Evolutionary conservation across 192 early-diverging fungal species (phyloP), one percentile per base, ranked within the genome.

Genomic region (Mortierella claussenii): DNA sequence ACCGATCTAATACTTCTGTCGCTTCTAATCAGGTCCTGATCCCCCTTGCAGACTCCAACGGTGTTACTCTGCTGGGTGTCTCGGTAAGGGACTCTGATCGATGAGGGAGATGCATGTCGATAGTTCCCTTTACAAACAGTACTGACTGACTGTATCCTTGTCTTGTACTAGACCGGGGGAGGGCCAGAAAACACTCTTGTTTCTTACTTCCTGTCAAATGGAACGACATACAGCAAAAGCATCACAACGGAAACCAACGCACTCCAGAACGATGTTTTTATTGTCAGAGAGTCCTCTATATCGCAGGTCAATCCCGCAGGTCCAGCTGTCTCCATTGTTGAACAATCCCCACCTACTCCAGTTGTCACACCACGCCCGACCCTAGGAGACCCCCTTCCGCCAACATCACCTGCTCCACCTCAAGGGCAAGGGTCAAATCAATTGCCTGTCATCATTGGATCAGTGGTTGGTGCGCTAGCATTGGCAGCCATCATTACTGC

Each of bases 401-500:
- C 45, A 27, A 1, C 32, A 7, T 13, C 34, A 23, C 34, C 31
- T 1, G 12, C 47, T 27, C 3, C 21, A 1, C 45, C 54, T 18
- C 18, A 4, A 1, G 43, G 17, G 3, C 1, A 12, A 17, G 20
- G 9, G 9, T 8, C 53, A 47, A 15, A 34, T 13, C 7, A 54
- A 5, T 7, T 45, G 32, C 26, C 48, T 3, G 15, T 60, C 43
- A 65, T 75, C 43, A 28, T 75, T 30, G 70, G 70, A 17, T 45
- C 48, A 0, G 26, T 54, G 42, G 43, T 51, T 6, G 63, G 62
- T 45, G 55, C 24, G 0, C 17, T 65, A 23, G 70, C 32, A 0
- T 5, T 75, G 18, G 24, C 48, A 4, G 57, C 27, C 21, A 32
- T 60, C 15, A 46, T 51, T 8, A 30, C 44, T 17, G 30, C 12